Base-by-base conservation (phyloP, 2,329 filamentous ascomycete species). In the Capronia epimyces region DNA sequence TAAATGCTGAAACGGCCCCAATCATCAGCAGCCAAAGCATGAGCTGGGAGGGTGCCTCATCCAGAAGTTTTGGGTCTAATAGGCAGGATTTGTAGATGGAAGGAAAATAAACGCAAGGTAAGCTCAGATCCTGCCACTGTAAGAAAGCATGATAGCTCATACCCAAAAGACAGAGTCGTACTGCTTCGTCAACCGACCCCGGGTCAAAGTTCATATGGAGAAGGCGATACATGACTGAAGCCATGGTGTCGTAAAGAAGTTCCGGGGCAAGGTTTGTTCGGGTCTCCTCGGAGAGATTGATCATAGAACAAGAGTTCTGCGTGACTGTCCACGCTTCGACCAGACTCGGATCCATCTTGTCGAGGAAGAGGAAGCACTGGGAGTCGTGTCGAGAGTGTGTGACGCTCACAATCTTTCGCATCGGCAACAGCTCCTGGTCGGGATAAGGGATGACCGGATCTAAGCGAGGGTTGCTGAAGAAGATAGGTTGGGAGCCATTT, bases 91-190 rank as follows among this genome's bases (percentile, higher is more conserved):
- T 52, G 25, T 52, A 59, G 12, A 24, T 25, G 16, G 32, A 21
- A 39, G 49, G 15, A 32, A 66, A 56, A 16, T 59, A 49, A 22
- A 32, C 15, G 46, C 63, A 59, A 6, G 56, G 46, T n/a, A 56
- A 13, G 18, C 27, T 48, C 5, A 68, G 43, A 22, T 63, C 53
- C 20, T 63, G 55, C 67, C 67, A 71, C 25, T 68, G 67, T 5
- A 74, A 58, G 53, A 74, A 74, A n/a, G 70, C 51, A 47, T 63
- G 61, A n/a, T 60, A 64, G 3, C 63, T 63, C 44, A 70, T 72
- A 13, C 64, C 64, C 1, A 75, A 53, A 0, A 74, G 60, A 13
- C 70, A 69, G 7, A 70, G 62, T 2, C 70, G 68, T 9, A 74
- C 56, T 1, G 63, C 60, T 55, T 74, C 69, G 29, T 70, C 57